Percentiles rank a stretch among this genome's conserved stretches.
These are phyloP conservation scores for Macrolepiota dolichaula DNA, from an alignment of 768 basidiomycete species.

Conservation along the genomic window DNA sequence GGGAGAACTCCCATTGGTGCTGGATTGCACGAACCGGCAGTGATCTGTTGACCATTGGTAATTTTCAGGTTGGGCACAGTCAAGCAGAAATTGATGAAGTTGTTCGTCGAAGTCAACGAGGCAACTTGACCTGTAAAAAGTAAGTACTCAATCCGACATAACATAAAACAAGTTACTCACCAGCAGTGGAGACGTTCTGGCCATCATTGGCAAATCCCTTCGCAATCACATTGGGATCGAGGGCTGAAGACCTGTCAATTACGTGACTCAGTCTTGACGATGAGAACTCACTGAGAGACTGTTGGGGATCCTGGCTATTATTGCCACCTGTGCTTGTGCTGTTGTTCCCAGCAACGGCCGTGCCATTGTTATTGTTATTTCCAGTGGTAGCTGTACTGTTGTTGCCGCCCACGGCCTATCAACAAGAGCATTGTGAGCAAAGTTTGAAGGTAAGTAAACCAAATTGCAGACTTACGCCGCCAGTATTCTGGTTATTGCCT, in stretches of 20 bases:
- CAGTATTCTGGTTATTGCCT: slow-evolving; percentile 12
- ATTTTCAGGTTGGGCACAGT: slow-evolving; percentile 45
- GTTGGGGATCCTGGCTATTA: slow-evolving; percentile 37
- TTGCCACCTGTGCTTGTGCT: slow-evolving; percentile 21
- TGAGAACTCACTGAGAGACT: slow-evolving; percentile 31
- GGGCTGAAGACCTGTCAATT: slow-evolving; percentile 18
- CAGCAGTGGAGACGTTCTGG: slow-evolving; percentile 30
- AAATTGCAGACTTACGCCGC: slow-evolving; percentile 7
- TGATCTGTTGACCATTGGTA: slow-evolving; percentile 53
- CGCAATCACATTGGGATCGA: slow-evolving; percentile 48
- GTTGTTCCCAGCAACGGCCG: slow-evolving; percentile 16
- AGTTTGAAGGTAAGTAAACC: neutral
- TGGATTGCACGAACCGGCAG: slow-evolving; percentile 58
- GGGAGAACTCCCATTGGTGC: slow-evolving; percentile 58
- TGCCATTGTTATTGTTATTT: slow-evolving; percentile 11
- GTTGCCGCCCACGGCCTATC: slow-evolving; percentile 9
- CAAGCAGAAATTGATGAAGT: slow-evolving; percentile 61
- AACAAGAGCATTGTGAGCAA: neutral
- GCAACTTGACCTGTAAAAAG: slow-evolving; percentile 44
- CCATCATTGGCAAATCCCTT: slow-evolving; percentile 55
- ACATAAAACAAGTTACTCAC: slow-evolving; percentile 37
- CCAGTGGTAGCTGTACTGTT: slow-evolving; percentile 8
- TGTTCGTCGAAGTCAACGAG: slow-evolving; percentile 55
- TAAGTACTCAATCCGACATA: slow-evolving; percentile 32
- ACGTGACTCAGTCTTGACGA: neutral